Evolutionary conservation across 1,284 basidiomycete species (phyloP), one percentile per base, ranked within the genome.

Genomic region (Cryptococcus neoformans): DNA sequence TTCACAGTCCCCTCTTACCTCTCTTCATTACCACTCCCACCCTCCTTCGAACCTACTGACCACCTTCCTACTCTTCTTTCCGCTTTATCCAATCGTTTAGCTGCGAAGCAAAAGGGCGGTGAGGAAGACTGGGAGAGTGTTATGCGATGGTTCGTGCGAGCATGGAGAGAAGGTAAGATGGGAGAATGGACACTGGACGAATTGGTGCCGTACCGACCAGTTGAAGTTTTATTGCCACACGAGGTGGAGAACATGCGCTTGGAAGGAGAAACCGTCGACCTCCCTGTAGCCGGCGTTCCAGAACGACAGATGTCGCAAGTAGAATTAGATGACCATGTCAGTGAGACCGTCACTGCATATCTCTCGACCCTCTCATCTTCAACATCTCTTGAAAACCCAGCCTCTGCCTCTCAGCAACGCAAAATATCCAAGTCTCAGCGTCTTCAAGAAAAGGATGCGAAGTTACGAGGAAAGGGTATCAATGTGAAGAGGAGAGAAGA

Each of bases 61-160:
- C 83, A 88, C 62, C 72, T 88, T 34, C 67, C 82, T 35, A 79
- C 80, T 11, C 89, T 96, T 68, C 80, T 95, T 36, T 80, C 82
- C 36, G 78, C 81, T 12, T 80, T 97, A n/a, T 88, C 86, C 0
- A 70, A 71, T 38, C 83, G 91, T 10, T 83, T 94, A 63, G 86
- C 88, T n/a, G 91, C 92, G 81, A 79, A 94, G 17, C 80, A 83
- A 63, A 83, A 85, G 59, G 91, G 92, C 1, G 91, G 87, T 1
- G 81, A 85, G 54, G 80, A 81, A 44, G 88, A 97, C 73, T 69
- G 82, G 11, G 77, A 83, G 6, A 83, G 88, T 9, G 88, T 91
- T 6, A 86, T 87, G 2, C 79, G 80, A n/a, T 90, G 87, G 81
- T 86, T 96, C 68, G 82, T 95, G 42, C 81, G 83, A 46, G 89